Percentiles rank a stretch among this genome's conserved stretches.
Evolutionary conservation across 345 rosid genomes (phyloP).

Genomic region (Ceriops zippeliana): DNA sequence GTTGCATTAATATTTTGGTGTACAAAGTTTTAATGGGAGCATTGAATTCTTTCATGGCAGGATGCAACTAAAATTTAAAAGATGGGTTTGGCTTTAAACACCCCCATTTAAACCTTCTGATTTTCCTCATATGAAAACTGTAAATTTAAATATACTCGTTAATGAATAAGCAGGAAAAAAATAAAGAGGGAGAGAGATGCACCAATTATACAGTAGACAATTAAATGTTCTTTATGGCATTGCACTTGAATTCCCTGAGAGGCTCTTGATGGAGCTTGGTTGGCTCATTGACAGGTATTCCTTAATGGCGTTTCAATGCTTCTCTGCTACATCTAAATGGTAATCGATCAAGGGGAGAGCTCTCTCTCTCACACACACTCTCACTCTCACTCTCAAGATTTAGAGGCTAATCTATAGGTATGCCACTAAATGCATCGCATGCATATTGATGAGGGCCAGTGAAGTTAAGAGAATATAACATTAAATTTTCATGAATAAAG

Average conservation of each 20-base stretch:
- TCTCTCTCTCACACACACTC: neutral
- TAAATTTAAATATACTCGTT: neutral
- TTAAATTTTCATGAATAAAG: constrained; percentile 5
- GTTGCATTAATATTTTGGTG: constrained; percentile 4
- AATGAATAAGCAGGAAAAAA: neutral
- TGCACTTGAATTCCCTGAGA: constrained; percentile 13
- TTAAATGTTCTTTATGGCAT: constrained; percentile 25
- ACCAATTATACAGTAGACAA: neutral
- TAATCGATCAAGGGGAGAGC: neutral
- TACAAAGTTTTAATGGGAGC: constrained; percentile 17
- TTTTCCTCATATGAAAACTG: constrained; percentile 3
- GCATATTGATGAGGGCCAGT: constrained; percentile 21
- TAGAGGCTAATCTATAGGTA: constrained; percentile 22
- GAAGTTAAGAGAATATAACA: constrained; percentile 25
- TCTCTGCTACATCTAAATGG: constrained; percentile 5
- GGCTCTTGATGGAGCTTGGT: constrained; percentile 25
- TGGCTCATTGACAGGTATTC: constrained; percentile 26
- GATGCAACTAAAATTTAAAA: constrained; percentile 16
- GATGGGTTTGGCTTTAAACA: constrained; percentile 7
- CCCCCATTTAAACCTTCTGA: constrained; percentile 23
- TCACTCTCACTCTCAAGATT: constrained; percentile 7
- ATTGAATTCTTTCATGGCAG: constrained; percentile 21
- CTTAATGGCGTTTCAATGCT: constrained; percentile 30
- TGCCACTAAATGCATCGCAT: constrained; percentile 28
- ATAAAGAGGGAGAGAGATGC: neutral